Evolutionary conservation across 805 yeast genomes (phyloP), one percentile per base, ranked within the genome.

Genomic region (Candida ovalis): DNA sequence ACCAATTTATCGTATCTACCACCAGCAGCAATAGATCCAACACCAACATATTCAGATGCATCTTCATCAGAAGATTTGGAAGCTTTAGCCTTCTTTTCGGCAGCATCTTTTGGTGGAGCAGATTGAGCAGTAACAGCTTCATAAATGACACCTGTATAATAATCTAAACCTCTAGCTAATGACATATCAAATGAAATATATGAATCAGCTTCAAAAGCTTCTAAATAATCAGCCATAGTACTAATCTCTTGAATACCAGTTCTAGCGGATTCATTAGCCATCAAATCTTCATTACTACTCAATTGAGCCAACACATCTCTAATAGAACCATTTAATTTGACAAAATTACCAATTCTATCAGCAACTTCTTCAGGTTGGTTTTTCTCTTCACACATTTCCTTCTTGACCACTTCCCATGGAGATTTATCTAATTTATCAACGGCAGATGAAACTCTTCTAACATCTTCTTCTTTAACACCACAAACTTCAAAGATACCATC

Each of bases 11-110:
- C 99, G 69, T 94, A 94, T 69, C 99, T 88, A 55, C 99, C 99
- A 72, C 99, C 99, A 43, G 96, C 99, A 44, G 97, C 96, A 62
- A 94, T 90, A 5, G 99, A 94, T 32, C 99, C 99, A 39, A 92
- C 96, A 59, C 99, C 99, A 46, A 94, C 98, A 59, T 87, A 89
- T 55, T 88, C 97, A 45, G 96, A 87, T 48, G 96, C 97, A 68
- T 94, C 97, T 56, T 89, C 97, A 45, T 80, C 92, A 17, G 78
- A 87, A 37, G 52, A 62, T 68, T 49, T 58, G 46, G 54, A 62
- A 19, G 65, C 62, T 58, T 70, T 71, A 18, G 69, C 74, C 65
- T 81, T 84, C 67, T 82, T 73, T 66, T 80, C 90, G 33, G 73
- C 74, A 7, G 94, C 94, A 64, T 84, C 82, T 38, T 72, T 70